Base-by-base conservation (phyloP, 2,329 filamentous ascomycete species). In the Zymoseptoria tritici region DNA sequence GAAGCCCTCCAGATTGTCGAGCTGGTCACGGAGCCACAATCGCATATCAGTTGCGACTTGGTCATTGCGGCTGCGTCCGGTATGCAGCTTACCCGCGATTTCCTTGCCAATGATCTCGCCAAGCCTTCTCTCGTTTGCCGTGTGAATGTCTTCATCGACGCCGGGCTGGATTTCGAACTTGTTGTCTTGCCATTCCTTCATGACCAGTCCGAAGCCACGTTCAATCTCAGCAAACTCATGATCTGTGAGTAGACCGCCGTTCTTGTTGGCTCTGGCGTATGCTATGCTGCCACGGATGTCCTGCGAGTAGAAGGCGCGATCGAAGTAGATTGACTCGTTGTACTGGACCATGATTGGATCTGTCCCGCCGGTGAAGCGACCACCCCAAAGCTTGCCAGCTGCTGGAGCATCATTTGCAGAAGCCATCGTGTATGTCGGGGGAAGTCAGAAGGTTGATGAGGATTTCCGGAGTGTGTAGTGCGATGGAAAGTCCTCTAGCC, bases 1-100 rank as follows among this genome's bases (percentile, higher is more conserved):
- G 67, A 86, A 84, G 42, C 68, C 73, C 67, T 95, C 90, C 56
- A 96, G 84, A 64, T 80, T 79, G 59, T 81, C 81, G 60, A 96
- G 78, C 77, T 88, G 82, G 64, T 92, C 86, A 51, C 90, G 83
- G 64, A 96, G 77, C 91, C 91, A 97, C 73, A 96, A 79, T 62
- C 91, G 86, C 89, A 96, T 93, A 70, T 96, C 91, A 21, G 88
- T 92, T 54, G 87, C 91, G 59, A 96, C 85, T 77, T 96, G 91
- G 76, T 97, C 91, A 71, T 96, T 96, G 67, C 91, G 84, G 74
- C 88, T 92, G 56, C 92, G 87, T 51, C 79, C 79, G n/a, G 91
- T 96, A 76, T 96, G 92, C 60, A 96, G 83, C 79, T 96, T 96
- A 22, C 92, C 91, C 0, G 87, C 90, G 59, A 89, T 85, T 24